A percentile compares a stretch with the other conserved stretches of the same genome.
Conservation (phyloP, 139 green algal genomes). For the Tetradesmus obliquus region DNA sequence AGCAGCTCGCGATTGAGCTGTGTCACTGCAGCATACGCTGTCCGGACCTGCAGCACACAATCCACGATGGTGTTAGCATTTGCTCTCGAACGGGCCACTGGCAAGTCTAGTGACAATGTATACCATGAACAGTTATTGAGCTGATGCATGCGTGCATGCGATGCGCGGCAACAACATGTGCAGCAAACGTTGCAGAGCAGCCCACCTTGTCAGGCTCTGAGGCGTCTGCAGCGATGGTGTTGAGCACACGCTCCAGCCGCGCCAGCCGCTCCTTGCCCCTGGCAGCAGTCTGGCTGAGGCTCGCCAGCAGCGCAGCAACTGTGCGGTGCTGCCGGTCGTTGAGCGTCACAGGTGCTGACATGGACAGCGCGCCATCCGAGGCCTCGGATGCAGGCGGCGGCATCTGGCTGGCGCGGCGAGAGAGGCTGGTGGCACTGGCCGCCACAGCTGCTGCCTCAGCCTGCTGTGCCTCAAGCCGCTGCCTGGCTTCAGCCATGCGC, state of each 20-base stretch:
- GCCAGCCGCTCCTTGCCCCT: constrained; percentile 39
- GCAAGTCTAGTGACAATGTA: neutral
- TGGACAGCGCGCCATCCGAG: neutral
- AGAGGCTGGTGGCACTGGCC: neutral
- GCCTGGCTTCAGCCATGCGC: constrained; percentile 4
- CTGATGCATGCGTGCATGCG: neutral
- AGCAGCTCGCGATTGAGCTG: constrained; percentile 38
- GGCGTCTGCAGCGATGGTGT: constrained; percentile 37
- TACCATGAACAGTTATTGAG: neutral
- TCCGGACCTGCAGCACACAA: constrained; percentile 11
- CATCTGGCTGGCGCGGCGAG: neutral
- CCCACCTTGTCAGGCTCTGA: constrained; percentile 43
- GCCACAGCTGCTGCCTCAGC: neutral
- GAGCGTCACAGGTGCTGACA: constrained; percentile 36
- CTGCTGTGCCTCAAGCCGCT: constrained; percentile 7
- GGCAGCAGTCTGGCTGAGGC: constrained; percentile 30
- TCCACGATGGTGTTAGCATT: too few species aligned
- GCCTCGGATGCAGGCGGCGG: constrained; percentile 7
- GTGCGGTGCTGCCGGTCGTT: constrained; percentile 41
- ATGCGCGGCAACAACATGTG: neutral
- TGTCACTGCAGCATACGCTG: constrained; percentile 19
- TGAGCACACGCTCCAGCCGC: constrained; percentile 43
- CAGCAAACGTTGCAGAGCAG: neutral
- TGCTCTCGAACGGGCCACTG: neutral
- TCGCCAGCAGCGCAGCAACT: constrained; percentile 35